phyloP scores from a whole-genome alignment of 208 protist species.

The Strigomonas culicis region DNA sequence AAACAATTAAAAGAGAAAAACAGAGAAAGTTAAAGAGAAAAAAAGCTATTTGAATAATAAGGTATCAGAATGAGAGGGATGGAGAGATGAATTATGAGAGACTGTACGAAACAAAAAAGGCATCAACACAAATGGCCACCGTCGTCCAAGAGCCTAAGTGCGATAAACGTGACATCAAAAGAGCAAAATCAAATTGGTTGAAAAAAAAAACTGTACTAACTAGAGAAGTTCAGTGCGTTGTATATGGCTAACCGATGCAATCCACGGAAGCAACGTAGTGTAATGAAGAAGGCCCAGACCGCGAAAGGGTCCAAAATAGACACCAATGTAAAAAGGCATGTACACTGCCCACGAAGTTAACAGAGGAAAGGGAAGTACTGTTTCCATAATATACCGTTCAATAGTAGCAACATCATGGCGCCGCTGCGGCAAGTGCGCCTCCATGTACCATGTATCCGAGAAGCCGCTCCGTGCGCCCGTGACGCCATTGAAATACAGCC shows the following conservation, averaged over 20 bases:
- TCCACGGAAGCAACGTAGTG: slow-evolving; percentile 52
- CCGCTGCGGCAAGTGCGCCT: slow-evolving; percentile 19
- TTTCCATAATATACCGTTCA: slow-evolving; percentile 42
- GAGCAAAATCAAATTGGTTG: slow-evolving; percentile 9
- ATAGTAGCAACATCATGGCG: slow-evolving; percentile 50
- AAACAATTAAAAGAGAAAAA: slow-evolving; percentile 10
- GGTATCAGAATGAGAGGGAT: background rate
- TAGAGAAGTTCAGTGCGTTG: slow-evolving; percentile 47
- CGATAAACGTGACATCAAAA: background rate
- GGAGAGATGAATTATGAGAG: background rate
- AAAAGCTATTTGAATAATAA: background rate
- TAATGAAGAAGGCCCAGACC: slow-evolving; percentile 17
- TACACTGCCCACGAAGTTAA: slow-evolving; percentile 70
- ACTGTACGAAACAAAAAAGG: slow-evolving; percentile 13
- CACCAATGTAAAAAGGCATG: slow-evolving; percentile 37
- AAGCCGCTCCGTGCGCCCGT: slow-evolving; percentile 62
- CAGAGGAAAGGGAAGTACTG: slow-evolving; percentile 67
- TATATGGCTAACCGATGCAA: slow-evolving; percentile 36
- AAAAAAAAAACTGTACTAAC: background rate
- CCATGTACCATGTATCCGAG: slow-evolving; percentile 49
- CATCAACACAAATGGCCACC: slow-evolving; percentile 2
- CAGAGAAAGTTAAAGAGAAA: slow-evolving; percentile 9
- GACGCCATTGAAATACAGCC: slow-evolving; percentile 65
- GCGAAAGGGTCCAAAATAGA: slow-evolving; percentile 33
- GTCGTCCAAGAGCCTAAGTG: background rate